Evolutionary conservation across 441 rosid species (phyloP).

Genomic region (Monsonia emarginata): DNA sequence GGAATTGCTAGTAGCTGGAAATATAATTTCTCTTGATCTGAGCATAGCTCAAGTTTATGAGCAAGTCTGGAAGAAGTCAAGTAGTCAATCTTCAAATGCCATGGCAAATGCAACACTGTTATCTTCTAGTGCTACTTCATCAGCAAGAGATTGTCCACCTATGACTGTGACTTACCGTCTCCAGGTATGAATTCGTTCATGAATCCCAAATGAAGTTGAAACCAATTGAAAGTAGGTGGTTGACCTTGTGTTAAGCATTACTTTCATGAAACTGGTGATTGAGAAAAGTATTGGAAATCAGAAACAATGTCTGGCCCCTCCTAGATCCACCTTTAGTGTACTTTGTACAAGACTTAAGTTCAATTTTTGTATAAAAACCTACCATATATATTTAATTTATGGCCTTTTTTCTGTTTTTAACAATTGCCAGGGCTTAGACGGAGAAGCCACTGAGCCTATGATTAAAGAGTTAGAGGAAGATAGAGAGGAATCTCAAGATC

Average conservation of each 20-base stretch:
- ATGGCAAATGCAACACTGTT: conserved; percentile 53
- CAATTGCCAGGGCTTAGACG: conserved; percentile 82
- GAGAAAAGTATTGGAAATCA: background rate
- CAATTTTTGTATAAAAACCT: background rate
- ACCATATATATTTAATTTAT: background rate
- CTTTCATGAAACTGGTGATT: background rate
- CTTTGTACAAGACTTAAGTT: background rate
- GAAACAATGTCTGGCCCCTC: background rate
- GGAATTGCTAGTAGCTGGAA: conserved; percentile 99
- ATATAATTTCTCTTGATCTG: conserved; percentile 95
- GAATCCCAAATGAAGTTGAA: background rate
- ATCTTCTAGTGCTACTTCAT: conserved; percentile 50
- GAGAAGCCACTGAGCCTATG: conserved; percentile 99
- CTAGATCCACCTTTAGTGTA: background rate
- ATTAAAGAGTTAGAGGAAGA: conserved; percentile 99
- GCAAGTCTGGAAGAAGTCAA: conserved; percentile 98
- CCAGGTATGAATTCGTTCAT: conserved; percentile 51
- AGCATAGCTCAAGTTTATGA: conserved; percentile 98
- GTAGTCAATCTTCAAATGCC: conserved; percentile 58
- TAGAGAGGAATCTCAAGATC: conserved; percentile 99
- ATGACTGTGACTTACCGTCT: conserved; percentile 99
- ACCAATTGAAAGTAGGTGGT: no score
- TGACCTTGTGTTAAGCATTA: background rate
- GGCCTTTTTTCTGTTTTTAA: background rate
- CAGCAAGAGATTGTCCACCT: conserved; percentile 81